Evolutionary conservation across 2,329 filamentous ascomycete species (phyloP), one percentile per base, ranked within the genome.

Genomic region (Hypoxylon sp.): DNA sequence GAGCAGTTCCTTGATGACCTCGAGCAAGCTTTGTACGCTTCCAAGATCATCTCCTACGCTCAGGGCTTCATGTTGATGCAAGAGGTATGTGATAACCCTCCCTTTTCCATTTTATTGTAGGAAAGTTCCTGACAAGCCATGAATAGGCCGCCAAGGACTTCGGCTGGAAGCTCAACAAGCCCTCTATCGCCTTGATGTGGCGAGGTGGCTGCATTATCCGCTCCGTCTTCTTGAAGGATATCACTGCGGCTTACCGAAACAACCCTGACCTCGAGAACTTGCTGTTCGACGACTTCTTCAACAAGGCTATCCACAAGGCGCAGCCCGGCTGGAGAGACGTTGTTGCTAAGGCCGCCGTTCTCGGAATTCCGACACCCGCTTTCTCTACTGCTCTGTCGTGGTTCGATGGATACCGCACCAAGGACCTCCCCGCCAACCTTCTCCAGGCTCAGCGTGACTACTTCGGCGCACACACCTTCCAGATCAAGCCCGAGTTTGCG

Each of bases 1-100:
- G 81, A 90, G 75, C 84, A 91, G 75, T 96, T 97, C 85, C 86
- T 99, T 65, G 90, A 90, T 65, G 92, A 99, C 76, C 90, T 99
- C 42, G 94, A 99, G 83, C 94, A 99, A 82, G 94, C 93, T 64
- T 86, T 99, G 57, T 99, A 99, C 73, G 94, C 94, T 64, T 97
- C 93, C 71, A 99, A 99, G 89, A 99, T 99, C 73, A 97, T 99
- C 78, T 99, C 94, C 13, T 99, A 99, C 74, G 91, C 94, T 63
- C 94, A 99, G 80, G 94, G 94, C 73, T 99, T 99, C 86, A 97
- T 97, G 93, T 85, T 99, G 71, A 97, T 99, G 85, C 93, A 97
- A 81, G 89, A 96, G 79, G 91, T 92, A 77, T 76, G 86, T 75
- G 35, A 31, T 40, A 12, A 34, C 11, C 16, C 11, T 17, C 11